Percentiles rank a stretch among this genome's conserved stretches.
These are phyloP conservation scores for Diplodia seriata DNA, from an alignment of 2,329 filamentous ascomycete genomes.

Conservation along the genomic window DNA sequence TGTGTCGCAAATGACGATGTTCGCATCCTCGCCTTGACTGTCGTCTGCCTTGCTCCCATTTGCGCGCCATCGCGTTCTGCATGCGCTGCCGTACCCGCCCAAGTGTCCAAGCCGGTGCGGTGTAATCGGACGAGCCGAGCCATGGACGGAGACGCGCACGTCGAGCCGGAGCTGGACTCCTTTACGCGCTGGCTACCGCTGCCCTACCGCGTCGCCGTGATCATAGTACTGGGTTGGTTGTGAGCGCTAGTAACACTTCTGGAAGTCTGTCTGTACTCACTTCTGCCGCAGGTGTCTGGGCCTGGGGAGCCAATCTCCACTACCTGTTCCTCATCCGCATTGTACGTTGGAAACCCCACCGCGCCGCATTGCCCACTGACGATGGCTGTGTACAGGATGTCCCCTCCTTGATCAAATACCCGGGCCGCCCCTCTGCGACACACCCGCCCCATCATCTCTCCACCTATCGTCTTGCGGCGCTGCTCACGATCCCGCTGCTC, in stretches of 20 bases:
- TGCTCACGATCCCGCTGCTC: conserved; percentile 74
- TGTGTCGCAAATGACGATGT: conserved; percentile 17
- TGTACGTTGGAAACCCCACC: conserved; percentile 51
- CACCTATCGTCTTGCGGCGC: conserved; percentile 82
- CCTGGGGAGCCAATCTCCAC: conserved; percentile 91
- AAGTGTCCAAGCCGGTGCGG: conserved; percentile 16
- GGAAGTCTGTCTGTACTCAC: conserved; percentile 30
- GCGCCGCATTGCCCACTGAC: conserved; percentile 30
- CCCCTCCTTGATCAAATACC: conserved; percentile 84
- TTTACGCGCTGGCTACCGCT: conserved; percentile 88
- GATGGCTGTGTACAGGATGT: conserved; percentile 66
- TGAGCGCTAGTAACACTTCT: conserved; percentile 32
- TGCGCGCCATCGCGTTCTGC: conserved; percentile 16
- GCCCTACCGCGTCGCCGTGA: conserved; percentile 86
- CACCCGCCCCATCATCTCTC: conserved; percentile 79
- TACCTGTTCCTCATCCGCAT: conserved; percentile 81
- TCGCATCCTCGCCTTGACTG: conserved; percentile 3
- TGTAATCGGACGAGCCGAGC: conserved; percentile 30
- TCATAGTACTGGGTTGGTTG: conserved; percentile 78
- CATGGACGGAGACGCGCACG: conserved; percentile 77
- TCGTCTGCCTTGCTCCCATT: not conserved
- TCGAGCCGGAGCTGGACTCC: conserved; percentile 74
- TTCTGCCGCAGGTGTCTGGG: conserved; percentile 76
- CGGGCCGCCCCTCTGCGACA: conserved; percentile 71
- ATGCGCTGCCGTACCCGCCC: conserved; percentile 17